Conservation (phyloP, 2,329 filamentous ascomycete species). For the Cytospora piceae region DNA sequence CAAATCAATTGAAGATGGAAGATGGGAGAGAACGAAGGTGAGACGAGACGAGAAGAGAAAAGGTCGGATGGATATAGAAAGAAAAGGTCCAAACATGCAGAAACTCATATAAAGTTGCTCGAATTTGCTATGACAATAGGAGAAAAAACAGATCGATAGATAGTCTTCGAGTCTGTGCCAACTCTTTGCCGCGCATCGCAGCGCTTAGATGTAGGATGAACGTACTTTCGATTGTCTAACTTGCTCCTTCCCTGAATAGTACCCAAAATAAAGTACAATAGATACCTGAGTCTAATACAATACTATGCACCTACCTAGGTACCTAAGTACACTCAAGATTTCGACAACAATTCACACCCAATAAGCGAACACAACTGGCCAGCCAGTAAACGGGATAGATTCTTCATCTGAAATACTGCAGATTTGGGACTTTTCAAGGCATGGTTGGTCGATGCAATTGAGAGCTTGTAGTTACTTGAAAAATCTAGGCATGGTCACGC, state of each 20-base stretch:
- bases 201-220: too few species aligned
- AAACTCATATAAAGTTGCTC: not conserved
- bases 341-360: not conserved
- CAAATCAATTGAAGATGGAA: not conserved
- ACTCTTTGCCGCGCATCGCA: not conserved
- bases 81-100: not conserved
- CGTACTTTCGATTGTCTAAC: not conserved
- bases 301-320: too few species aligned
- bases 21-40: not conserved
- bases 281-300: not conserved
- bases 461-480: not conserved
- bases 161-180: not conserved
- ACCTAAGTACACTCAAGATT: not conserved
- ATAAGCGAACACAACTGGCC: too few species aligned
- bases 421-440: too few species aligned
- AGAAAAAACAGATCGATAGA: not conserved
- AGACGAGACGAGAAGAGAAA: slow-evolving; percentile 2
- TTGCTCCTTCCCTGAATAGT: not conserved
- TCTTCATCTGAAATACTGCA: not conserved
- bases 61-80: too few species aligned
- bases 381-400: not conserved
- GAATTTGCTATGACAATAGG: not conserved
- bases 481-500: not conserved
- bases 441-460: too few species aligned
- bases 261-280: not conserved